Base-by-base conservation (phyloP, 768 basidiomycete genomes). In the Suillus americanus region DNA sequence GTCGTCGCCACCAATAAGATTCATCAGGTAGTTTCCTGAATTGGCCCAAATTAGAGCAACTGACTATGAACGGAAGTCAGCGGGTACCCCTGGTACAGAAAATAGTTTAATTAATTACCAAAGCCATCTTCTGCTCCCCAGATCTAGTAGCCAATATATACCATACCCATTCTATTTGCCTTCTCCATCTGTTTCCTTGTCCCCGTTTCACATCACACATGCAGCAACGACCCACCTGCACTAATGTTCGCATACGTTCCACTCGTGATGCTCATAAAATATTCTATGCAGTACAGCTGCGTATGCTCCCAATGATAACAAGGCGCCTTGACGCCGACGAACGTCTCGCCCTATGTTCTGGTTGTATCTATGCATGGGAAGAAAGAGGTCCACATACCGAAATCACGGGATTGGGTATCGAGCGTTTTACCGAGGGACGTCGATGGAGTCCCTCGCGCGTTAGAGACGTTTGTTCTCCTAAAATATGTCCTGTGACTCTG, bases 361-460 rank as follows among this genome's bases (percentile, higher is more conserved):
- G 79, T 50, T 78, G 75, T 64, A 82, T 85, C 43, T 85, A 84
- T 62, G 83, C 83, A 60, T 85, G 91, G 91, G 91, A 92, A 77
- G 91, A 92, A 72, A 81, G 90, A 56, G 85, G 86, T 28, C 88
- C 90, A 18, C 86, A 88, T 68, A 84, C 85, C 28, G 91, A 91
- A 74, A 85, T 90, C 16, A 90, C 89, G 3, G 90, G 91, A 16
- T 81, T 91, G 38, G 89, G 90, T 37, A 94, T 94, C 72, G 92
- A 94, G 72, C 84, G 92, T 35, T 94, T 92, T 76, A 94, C 92
- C 5, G 92, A 94, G 73, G 92, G 92, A 28, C 83, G 88, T 70
- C 83, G 88, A 67, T 94, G 92, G 92, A 90, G 89, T 48, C 88
- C 92, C 46, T 92, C 90, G 57, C 86, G 92, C 62, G 91, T 94